These are phyloP conservation scores for Gaertneriomyces sp. DNA, from an alignment of 192 early-diverging fungal species.

Conservation along the genomic window DNA sequence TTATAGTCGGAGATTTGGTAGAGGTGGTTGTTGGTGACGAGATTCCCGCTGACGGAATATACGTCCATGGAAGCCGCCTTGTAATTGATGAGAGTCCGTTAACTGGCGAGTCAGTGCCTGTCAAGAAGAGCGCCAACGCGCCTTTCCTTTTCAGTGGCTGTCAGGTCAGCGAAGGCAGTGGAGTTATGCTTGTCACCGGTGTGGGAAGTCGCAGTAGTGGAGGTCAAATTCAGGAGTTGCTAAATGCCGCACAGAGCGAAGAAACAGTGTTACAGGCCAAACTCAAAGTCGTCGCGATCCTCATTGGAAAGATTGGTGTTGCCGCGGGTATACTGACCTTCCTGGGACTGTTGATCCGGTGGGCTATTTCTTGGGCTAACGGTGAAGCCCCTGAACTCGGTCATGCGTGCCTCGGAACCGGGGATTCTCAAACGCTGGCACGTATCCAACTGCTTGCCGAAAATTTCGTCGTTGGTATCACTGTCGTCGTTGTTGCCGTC, in stretches of 20 bases:
- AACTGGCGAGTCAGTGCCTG: constrained; percentile 58
- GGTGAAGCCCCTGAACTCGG: constrained; percentile 3
- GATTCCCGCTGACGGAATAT: constrained; percentile 56
- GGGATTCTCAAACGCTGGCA: constrained; percentile 21
- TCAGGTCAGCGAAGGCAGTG: constrained; percentile 55
- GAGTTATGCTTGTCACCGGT: constrained; percentile 50
- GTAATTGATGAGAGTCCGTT: constrained; percentile 59
- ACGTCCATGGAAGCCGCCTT: constrained; percentile 48
- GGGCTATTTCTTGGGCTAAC: constrained; percentile 43
- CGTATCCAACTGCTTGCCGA: constrained; percentile 41
- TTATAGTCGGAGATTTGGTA: constrained; percentile 56
- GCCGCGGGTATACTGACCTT: constrained; percentile 58
- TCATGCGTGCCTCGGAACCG: constrained; percentile 11
- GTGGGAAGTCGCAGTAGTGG: constrained; percentile 51
- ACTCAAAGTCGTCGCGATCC: constrained; percentile 53
- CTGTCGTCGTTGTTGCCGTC: constrained; percentile 61
- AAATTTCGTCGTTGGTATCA: constrained; percentile 56
- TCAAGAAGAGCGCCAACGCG: constrained; percentile 43
- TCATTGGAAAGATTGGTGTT: constrained; percentile 61
- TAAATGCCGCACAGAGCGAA: constrained; percentile 54
- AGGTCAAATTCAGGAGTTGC: constrained; percentile 57
- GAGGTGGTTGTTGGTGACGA: constrained; percentile 56
- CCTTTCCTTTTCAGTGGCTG: constrained; percentile 59
- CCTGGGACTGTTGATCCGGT: constrained; percentile 48
- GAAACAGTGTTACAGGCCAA: constrained; percentile 57